Evolutionary conservation across 2,329 filamentous ascomycete genomes (phyloP), one percentile per base, ranked within the genome.

Genomic region (Hypoxylon sp.): DNA sequence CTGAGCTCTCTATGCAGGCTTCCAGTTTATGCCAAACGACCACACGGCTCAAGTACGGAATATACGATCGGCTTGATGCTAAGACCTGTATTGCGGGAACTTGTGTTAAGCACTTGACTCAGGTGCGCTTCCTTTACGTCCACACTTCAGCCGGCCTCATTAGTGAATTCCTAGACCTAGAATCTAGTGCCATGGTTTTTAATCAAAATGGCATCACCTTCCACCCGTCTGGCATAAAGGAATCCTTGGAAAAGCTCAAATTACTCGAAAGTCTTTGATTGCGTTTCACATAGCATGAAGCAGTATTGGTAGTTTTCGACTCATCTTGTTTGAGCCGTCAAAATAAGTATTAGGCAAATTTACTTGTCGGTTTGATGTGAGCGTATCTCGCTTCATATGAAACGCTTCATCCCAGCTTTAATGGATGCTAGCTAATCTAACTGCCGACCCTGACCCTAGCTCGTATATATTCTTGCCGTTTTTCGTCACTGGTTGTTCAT

Each of bases 401-500:
- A 46, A 19, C 21, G 43, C 30, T 45, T 56, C 14, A 21, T 28
- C 41, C 13, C 17, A 25, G 13, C 41, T 13, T 19, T 32, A 25
- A 45, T 32, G 13, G 30, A 25, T 23, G 28, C 25, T 57, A 25
- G 30, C 6, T 14, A 32, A 50, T 32, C 28, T 34, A 43, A 38
- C 30, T 52, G 51, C 34, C 28, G 14, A 13, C 49, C 21, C 36
- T 55, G 11, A 30, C 50, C 32, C 51, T 63, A 11, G 19, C 17
- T 36, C 25, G 23, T 23, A 28, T 21, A 21, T 32, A 56, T 48
- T 57, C 32, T 36, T n/a, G 38, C 14, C 38, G 38, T 21, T 43
- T 21, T 43, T 38, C 67, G 63, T 69, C 70, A 71, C 63, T 14
- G 17, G 45, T 13, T 41, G 60, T 50, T 66, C 52, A 58, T 65